Conservation (phyloP, 2,329 filamentous ascomycete species). For the Fusarium compactum region DNA sequence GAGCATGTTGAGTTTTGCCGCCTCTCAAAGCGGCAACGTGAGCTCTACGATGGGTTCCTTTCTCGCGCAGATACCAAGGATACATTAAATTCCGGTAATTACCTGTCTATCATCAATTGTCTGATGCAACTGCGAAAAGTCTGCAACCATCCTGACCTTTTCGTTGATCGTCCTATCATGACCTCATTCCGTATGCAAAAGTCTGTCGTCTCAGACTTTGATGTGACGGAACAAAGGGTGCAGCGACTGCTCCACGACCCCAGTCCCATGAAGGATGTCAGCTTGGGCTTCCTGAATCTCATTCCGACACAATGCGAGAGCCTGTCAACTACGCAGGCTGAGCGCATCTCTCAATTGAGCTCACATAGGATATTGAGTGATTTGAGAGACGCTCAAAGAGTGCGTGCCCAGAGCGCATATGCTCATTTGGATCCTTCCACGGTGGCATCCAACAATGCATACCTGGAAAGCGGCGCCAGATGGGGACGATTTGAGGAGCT, state of each 20-base stretch:
- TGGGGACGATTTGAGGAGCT: conserved; percentile 81
- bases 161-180: conserved; percentile 95
- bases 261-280: conserved; percentile 72
- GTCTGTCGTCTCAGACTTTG: conserved; percentile 81
- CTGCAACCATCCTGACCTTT: conserved; percentile 97
- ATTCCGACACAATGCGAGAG: conserved; percentile 78
- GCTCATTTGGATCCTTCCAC: conserved; percentile 73
- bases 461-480: conserved; percentile 77
- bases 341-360: conserved; percentile 73
- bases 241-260: conserved; percentile 73
- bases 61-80: conserved; percentile 89
- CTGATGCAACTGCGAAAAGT: conserved; percentile 97
- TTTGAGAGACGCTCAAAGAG: conserved; percentile 77
- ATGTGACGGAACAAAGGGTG: conserved; percentile 77
- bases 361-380: conserved; percentile 77
- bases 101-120: conserved; percentile 98
- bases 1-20: conserved; percentile 97
- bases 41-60: conserved; percentile 96
- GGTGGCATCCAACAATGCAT: conserved; percentile 75
- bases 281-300: conserved; percentile 82
- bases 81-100: conserved; percentile 91
- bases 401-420: conserved; percentile 67
- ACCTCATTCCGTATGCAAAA: conserved; percentile 93
- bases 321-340: conserved; percentile 66
- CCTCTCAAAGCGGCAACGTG: conserved; percentile 92